Evolutionary conservation across 2,329 filamentous ascomycete genomes (phyloP), one percentile per base, ranked within the genome.

Genomic region (Hirsutella thompsonii): DNA sequence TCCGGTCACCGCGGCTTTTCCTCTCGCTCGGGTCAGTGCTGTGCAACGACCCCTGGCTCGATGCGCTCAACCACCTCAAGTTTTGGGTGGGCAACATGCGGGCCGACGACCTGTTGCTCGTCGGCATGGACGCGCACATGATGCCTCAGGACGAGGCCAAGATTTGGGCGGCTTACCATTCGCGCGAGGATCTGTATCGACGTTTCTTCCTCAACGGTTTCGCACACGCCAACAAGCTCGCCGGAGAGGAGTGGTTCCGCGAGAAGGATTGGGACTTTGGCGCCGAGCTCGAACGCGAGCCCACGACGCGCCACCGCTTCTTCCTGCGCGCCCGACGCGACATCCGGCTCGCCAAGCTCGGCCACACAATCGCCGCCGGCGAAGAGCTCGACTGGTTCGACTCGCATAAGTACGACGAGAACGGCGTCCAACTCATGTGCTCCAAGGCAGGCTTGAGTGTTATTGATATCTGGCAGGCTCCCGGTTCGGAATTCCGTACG

Each of bases 341-440:
- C 19, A 49, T 66, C 26, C 41, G 43, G 5, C 47, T 62, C 14
- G 40, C 44, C 8, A 50, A 44, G 14, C 45, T 55, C 21, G 47
- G 44, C 2, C 49, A 50, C 14, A 44, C 44, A 10, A 57, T 65
- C 32, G 40, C 46, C 33, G 39, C 50, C 18, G 61, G 57, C 13
- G 52, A 61, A 35, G 59, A 63, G 42, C 51, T 64, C 14, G 62
- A 66, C 44, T 66, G 62, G 62, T 66, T 66, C 44, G 63, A 66
- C 47, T 62, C 63, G 26, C 62, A 66, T 49, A 66, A 64, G 48
- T 63, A 64, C 37, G 51, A 53, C 37, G 57, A 62, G 46, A 44
- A 52, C 3, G 53, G 52, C 23, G 62, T 66, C 11, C 52, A 52
- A 20, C 50, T 57, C 42, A 66, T 66, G 63, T 64, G 61, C 43